These are phyloP conservation scores for Sporothrix pseudoabietina DNA, from an alignment of 2,329 filamentous ascomycete genomes.

Conservation along the genomic window DNA sequence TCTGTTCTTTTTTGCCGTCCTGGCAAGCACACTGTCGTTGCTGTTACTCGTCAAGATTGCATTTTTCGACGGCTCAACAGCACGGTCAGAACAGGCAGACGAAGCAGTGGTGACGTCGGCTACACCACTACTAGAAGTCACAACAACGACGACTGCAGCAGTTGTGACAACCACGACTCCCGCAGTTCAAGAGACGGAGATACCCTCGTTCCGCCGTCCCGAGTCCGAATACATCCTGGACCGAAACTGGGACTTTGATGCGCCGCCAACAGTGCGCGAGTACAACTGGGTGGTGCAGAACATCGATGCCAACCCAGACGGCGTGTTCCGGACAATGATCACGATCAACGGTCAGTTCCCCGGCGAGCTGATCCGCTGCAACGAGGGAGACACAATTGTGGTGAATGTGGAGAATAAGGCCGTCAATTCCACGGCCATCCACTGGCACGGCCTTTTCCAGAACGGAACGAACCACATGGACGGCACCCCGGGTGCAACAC, in stretches of 20 bases:
- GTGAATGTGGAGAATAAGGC: constrained; percentile 66
- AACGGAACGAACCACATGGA: constrained; percentile 74
- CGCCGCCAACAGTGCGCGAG: constrained; percentile 54
- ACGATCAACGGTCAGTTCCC: constrained; percentile 77
- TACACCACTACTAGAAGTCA: background rate
- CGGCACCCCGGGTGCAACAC: constrained; percentile 61
- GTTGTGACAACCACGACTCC: background rate
- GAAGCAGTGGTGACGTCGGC: background rate
- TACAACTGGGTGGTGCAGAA: constrained; percentile 64
- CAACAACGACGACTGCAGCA: background rate
- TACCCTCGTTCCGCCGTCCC: constrained; percentile 43
- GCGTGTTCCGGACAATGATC: constrained; percentile 62
- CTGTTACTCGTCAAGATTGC: constrained; percentile 34
- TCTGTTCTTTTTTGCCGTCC: constrained; percentile 17
- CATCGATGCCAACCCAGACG: constrained; percentile 68
- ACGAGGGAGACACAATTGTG: constrained; percentile 71
- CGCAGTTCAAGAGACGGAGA: background rate
- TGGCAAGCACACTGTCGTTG: constrained; percentile 28
- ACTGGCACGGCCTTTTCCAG: constrained; percentile 74
- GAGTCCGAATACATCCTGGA: constrained; percentile 60
- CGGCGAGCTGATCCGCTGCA: constrained; percentile 70
- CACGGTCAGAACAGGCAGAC: background rate
- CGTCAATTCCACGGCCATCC: constrained; percentile 63
- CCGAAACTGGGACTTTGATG: constrained; percentile 57
- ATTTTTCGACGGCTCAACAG: constrained; percentile 23